phyloP scores from a whole-genome alignment of 441 rosid genomes.

The Pelargonium exstipulatum region DNA sequence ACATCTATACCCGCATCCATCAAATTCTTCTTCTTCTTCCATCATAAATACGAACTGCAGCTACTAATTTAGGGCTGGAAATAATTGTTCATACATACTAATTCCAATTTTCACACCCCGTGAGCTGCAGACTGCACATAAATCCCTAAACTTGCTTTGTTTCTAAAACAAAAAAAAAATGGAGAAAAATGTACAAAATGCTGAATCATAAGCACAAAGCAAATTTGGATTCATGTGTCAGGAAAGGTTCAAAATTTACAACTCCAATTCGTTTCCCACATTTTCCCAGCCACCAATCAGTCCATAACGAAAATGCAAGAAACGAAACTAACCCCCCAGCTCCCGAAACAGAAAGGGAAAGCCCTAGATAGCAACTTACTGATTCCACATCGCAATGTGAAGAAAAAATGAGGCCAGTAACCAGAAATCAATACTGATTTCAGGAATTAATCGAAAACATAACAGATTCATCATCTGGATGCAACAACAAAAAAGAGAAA shows the following conservation, averaged over 20 bases:
- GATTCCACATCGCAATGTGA: background rate
- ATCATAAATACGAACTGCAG: background rate
- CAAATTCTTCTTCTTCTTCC: background rate
- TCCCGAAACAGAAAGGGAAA: slow-evolving; percentile 10
- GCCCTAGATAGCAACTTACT: background rate
- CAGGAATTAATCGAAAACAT: background rate
- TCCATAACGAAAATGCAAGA: slow-evolving; percentile 6
- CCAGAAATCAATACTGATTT: background rate
- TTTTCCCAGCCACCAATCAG: slow-evolving; percentile 24
- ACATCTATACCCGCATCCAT: background rate
- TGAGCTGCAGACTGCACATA: background rate
- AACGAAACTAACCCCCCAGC: background rate
- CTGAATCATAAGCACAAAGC: background rate
- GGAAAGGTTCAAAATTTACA: background rate
- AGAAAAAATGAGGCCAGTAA: background rate
- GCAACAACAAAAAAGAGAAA: background rate
- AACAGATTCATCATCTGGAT: slow-evolving; percentile 23
- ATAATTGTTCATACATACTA: background rate
- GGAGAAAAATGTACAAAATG: background rate
- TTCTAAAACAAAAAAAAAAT: too few species aligned
- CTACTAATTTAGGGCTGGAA: background rate
- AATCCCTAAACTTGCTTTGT: background rate
- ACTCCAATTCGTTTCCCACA: slow-evolving; percentile 8
- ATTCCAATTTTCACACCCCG: background rate
- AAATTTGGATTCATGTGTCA: background rate